Percentiles rank a stretch among this genome's conserved stretches.
phyloP scores from a whole-genome alignment of 495 filamentous ascomycete genomes.

The Penicillium odoratum region DNA sequence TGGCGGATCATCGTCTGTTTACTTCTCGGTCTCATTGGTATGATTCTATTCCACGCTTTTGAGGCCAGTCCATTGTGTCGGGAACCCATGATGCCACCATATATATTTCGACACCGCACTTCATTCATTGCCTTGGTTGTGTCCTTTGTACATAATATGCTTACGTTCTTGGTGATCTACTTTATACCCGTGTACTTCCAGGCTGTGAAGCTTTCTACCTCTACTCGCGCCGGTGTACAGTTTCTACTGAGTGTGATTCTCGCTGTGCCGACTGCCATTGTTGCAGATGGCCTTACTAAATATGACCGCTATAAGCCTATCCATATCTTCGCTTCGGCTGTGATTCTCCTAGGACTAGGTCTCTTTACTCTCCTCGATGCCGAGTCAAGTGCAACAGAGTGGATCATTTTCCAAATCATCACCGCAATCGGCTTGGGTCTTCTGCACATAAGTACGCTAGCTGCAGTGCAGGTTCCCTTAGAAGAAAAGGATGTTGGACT shows the following conservation, averaged over 20 bases:
- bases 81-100: slow-evolving; percentile 22
- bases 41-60: slow-evolving; percentile 13
- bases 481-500: not conserved
- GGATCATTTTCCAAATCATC: slow-evolving; percentile 25
- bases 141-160: slow-evolving; percentile 14
- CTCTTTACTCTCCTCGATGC: slow-evolving; percentile 38
- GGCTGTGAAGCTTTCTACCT: slow-evolving; percentile 30
- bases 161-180: slow-evolving; percentile 41
- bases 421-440: slow-evolving; percentile 34
- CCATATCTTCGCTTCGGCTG: slow-evolving; percentile 36
- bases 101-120: slow-evolving; percentile 23
- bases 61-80: slow-evolving; percentile 1
- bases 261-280: not conserved
- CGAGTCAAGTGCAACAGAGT: slow-evolving; percentile 23
- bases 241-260: slow-evolving; percentile 6
- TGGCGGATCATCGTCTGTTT: slow-evolving; percentile 44
- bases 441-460: slow-evolving; percentile 31
- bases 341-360: slow-evolving; percentile 42
- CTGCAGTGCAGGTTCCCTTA: slow-evolving; percentile 36
- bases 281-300: slow-evolving; percentile 29
- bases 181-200: slow-evolving; percentile 55
- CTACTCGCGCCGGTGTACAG: slow-evolving; percentile 13
- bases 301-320: slow-evolving; percentile 47
- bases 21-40: slow-evolving; percentile 22
- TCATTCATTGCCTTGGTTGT: slow-evolving; percentile 18